These are phyloP conservation scores for Trypanosoma congolense DNA, from an alignment of 208 protist species.

Conservation along the genomic window DNA sequence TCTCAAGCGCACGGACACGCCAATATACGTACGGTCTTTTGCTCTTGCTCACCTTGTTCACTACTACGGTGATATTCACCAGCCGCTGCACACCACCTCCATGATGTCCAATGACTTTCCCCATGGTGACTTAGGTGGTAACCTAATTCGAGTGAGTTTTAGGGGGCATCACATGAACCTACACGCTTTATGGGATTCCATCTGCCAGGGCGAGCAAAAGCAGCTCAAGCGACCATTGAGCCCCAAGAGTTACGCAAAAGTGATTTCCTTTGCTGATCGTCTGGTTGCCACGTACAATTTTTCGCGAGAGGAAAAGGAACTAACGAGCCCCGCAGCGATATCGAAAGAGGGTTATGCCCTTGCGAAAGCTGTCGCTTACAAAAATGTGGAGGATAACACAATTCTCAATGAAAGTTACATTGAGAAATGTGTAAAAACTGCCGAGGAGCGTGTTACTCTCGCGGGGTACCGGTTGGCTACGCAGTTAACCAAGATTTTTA, in stretches of 20 bases:
- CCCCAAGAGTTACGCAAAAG: conserved; percentile 22
- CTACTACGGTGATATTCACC: conserved; percentile 83
- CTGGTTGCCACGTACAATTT: conserved; percentile 64
- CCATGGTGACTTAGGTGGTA: conserved; percentile 73
- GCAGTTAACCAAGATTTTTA: conserved; percentile 52
- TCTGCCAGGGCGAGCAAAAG: conserved; percentile 36
- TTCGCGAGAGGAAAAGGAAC: conserved; percentile 9
- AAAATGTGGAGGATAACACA: conserved; percentile 26
- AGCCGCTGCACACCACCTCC: conserved; percentile 66
- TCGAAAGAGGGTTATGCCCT: conserved; percentile 55
- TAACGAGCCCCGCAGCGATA: conserved; percentile 27
- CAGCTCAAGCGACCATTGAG: conserved; percentile 38
- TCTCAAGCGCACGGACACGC: conserved; percentile 8
- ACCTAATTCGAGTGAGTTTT: conserved; percentile 35
- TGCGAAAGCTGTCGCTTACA: conserved; percentile 69
- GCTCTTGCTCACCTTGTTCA: conserved; percentile 71
- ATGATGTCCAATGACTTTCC: conserved; percentile 40
- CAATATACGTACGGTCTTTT: conserved; percentile 51
- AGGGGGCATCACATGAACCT: conserved; percentile 37
- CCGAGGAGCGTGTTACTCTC: conserved; percentile 51
- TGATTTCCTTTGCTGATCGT: conserved; percentile 38
- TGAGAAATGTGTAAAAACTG: conserved; percentile 32
- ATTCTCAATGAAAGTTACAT: conserved; percentile 45
- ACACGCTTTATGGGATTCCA: conserved; percentile 79
- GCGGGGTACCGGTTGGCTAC: conserved; percentile 66